Percentiles rank a stretch among this genome's conserved stretches.
These are phyloP conservation scores for Zizania palustris DNA, from an alignment of 202 grass and related monocot genomes.

Conservation along the genomic window DNA sequence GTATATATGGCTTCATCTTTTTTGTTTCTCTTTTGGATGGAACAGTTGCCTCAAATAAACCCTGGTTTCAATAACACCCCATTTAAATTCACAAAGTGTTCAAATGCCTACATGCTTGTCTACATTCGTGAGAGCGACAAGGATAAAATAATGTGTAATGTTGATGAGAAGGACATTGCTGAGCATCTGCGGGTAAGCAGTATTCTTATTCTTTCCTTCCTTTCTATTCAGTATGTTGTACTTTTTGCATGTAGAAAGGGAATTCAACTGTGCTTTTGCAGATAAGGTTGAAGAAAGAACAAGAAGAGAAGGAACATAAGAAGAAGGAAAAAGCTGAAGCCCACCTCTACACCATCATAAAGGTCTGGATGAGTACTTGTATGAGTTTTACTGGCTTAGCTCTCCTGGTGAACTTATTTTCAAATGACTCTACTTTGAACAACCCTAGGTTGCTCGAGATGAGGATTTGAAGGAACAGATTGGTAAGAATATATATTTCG, in stretches of 20 bases:
- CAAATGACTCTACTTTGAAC: slow-evolving; percentile 38
- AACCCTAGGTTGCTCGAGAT: slow-evolving; percentile 74
- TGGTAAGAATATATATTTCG: slow-evolving; percentile 94
- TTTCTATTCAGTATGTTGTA: slow-evolving; percentile 21
- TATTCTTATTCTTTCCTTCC: background rate
- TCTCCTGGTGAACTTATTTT: slow-evolving; percentile 31
- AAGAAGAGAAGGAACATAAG: slow-evolving; percentile 98
- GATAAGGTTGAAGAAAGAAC: slow-evolving; percentile 99
- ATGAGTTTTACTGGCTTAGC: slow-evolving; percentile 27
- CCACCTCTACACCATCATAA: slow-evolving; percentile 98
- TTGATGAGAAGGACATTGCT: slow-evolving; percentile 98
- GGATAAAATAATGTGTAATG: slow-evolving; percentile 99
- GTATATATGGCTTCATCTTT: too few relatives aligned
- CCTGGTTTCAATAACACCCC: slow-evolving; percentile 96
- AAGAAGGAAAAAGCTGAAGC: slow-evolving; percentile 98
- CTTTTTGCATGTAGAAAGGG: slow-evolving; percentile 15
- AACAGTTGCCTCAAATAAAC: slow-evolving; percentile 90
- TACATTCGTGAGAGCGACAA: slow-evolving; percentile 97
- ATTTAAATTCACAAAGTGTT: slow-evolving; percentile 99
- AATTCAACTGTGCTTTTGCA: slow-evolving; percentile 53
- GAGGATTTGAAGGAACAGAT: slow-evolving; percentile 79
- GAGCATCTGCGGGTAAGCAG: slow-evolving; percentile 81
- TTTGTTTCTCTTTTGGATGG: slow-evolving; percentile 36
- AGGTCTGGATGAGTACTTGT: slow-evolving; percentile 53
- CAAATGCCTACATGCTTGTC: slow-evolving; percentile 99